A percentile compares a stretch with the other conserved stretches of the same genome.
Conservation (phyloP, 73 alveolate genomes). For the Uronychia binucleata region DNA sequence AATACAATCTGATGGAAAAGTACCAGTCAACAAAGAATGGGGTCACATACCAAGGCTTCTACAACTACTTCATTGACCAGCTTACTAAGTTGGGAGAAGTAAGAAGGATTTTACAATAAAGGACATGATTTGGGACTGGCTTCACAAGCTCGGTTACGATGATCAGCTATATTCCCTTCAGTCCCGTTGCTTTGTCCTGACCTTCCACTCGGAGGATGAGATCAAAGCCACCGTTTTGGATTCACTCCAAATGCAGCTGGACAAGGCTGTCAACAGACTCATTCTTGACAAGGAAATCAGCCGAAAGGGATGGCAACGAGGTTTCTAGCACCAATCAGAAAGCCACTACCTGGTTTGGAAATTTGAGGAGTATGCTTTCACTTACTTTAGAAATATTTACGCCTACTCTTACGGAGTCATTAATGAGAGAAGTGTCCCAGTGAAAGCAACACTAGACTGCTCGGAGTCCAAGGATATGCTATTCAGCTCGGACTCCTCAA, state of each 20-base stretch:
- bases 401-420: constrained; percentile 40
- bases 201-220: constrained; percentile 67
- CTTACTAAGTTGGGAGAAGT: constrained; percentile 34
- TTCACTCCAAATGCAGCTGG: constrained; percentile 5
- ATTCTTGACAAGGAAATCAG: constrained; percentile 13
- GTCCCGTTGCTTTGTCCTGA: constrained; percentile 71
- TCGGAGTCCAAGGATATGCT: constrained; percentile 16
- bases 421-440: background rate
- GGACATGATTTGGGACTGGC: constrained; percentile 47
- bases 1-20: constrained; percentile 28
- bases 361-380: constrained; percentile 18
- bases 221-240: constrained; percentile 58
- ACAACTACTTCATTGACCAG: constrained; percentile 61
- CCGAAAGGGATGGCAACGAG: constrained; percentile 31
- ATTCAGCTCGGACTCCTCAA: constrained; percentile 30
- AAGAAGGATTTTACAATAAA: background rate
- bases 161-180: constrained; percentile 65
- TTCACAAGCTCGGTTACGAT: constrained; percentile 77
- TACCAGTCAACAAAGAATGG: constrained; percentile 53
- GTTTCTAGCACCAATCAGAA: background rate
- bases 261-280: constrained; percentile 23
- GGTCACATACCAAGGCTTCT: constrained; percentile 69
- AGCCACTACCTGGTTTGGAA: constrained; percentile 18
- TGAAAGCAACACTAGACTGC: constrained; percentile 26
- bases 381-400: background rate